A percentile compares a stretch with the other conserved stretches of the same genome.
Conservation (phyloP, 1,139 yeast genomes). For the Yarrowia galli region DNA sequence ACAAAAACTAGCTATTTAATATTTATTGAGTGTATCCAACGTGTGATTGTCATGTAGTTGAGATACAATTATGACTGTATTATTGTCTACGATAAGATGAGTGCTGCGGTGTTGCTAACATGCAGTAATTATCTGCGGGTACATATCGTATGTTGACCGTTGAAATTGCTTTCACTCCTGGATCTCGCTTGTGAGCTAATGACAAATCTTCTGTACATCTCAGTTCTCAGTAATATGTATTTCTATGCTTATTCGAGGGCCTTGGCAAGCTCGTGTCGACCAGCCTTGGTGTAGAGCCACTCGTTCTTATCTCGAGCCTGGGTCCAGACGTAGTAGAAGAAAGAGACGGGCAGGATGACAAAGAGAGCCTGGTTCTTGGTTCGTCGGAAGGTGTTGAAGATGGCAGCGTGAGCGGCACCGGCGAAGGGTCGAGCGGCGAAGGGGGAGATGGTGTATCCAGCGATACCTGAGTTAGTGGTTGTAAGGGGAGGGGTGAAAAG, state of each 20-base stretch:
- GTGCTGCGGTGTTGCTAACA: too few relatives aligned
- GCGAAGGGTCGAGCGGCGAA: conserved; percentile 91
- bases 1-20: conserved; percentile 37
- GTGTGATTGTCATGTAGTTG: too few relatives aligned
- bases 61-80: too few relatives aligned
- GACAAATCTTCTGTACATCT: too few relatives aligned
- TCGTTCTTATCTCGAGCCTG: conserved; percentile 88
- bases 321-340: conserved; percentile 89
- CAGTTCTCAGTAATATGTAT: conserved; percentile 6
- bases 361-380: conserved; percentile 83
- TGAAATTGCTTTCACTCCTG: too few relatives aligned
- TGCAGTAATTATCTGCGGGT: too few relatives aligned
- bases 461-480: conserved; percentile 40
- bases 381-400: conserved; percentile 96
- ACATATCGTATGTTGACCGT: too few relatives aligned
- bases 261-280: conserved; percentile 84
- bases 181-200: too few relatives aligned
- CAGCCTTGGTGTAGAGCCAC: conserved; percentile 96
- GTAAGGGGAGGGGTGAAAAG: too few relatives aligned
- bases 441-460: conserved; percentile 83
- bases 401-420: conserved; percentile 83
- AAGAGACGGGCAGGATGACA: conserved; percentile 75
- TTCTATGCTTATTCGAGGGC: conserved; percentile 41
- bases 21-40: conserved; percentile 28
- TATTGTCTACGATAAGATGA: too few relatives aligned